These are phyloP conservation scores for Azolla pinnata DNA, from an alignment of 75 land plant genomes.

Conservation along the genomic window DNA sequence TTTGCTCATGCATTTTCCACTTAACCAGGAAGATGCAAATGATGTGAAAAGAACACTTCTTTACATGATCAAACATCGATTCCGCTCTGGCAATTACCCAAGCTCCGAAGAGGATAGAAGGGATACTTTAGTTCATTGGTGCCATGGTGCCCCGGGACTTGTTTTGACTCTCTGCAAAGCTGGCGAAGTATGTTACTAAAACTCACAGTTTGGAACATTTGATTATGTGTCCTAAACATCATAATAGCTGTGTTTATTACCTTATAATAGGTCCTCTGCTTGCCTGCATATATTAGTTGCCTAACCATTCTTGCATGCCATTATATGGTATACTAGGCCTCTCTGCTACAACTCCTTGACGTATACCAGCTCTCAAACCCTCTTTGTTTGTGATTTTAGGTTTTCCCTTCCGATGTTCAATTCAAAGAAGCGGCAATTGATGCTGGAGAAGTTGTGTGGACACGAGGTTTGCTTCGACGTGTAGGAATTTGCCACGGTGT, in stretches of 20 bases:
- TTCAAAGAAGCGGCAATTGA: constrained; percentile 67
- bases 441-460: constrained; percentile 90
- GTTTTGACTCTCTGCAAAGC: constrained; percentile 76
- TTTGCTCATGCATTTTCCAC: constrained; percentile 62
- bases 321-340: too few relatives aligned
- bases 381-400: constrained; percentile 39
- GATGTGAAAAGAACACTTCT: constrained; percentile 62
- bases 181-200: constrained; percentile 43
- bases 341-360: too few relatives aligned
- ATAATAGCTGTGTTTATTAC: too few relatives aligned
- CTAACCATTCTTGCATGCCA: too few relatives aligned
- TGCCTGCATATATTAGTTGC: too few relatives aligned
- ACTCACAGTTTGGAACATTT: too few relatives aligned
- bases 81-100: constrained; percentile 76
- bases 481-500: constrained; percentile 90
- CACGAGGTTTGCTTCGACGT: constrained; percentile 62
- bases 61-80: constrained; percentile 74
- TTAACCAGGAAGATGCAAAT: constrained; percentile 45
- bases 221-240: too few relatives aligned
- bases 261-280: too few relatives aligned
- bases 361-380: too few relatives aligned
- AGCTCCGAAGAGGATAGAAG: constrained; percentile 52
- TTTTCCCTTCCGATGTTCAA: constrained; percentile 46
- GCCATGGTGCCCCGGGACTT: constrained; percentile 94
- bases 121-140: constrained; percentile 91